Evolutionary conservation across 306 rosid species (phyloP).

Genomic region (Sphenostylis stenocarpa): DNA sequence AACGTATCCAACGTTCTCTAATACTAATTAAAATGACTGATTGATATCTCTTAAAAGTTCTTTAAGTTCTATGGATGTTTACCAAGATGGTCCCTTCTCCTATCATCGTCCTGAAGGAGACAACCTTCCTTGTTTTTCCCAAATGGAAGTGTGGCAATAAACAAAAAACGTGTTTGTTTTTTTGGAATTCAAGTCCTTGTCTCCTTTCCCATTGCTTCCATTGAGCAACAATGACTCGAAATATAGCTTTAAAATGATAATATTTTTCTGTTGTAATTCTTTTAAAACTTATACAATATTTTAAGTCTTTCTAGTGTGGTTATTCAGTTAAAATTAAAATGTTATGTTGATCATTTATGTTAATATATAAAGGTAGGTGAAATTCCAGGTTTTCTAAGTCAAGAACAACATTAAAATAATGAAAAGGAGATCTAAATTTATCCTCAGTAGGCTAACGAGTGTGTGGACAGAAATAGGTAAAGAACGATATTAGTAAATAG

Average conservation of each 20-base stretch:
- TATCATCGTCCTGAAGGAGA: not conserved
- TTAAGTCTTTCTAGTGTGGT: no score
- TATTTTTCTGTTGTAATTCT: not conserved
- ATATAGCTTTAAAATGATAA: not conserved
- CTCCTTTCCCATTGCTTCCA: not conserved
- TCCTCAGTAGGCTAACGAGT: not conserved
- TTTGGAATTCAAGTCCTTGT: not conserved
- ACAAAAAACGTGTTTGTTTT: constrained; percentile 29
- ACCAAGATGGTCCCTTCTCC: constrained; percentile 42
- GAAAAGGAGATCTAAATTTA: no score
- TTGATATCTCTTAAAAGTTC: not conserved
- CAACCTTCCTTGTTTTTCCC: not conserved
- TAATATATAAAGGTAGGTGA: no score
- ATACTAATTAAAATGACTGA: not conserved
- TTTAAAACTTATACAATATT: not conserved
- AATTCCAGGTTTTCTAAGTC: no score
- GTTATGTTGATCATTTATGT: no score
- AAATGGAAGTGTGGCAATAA: not conserved
- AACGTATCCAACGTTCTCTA: not conserved
- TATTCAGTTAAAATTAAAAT: no score
- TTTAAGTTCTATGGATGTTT: not conserved
- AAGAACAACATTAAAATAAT: not conserved
- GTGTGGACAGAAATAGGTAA: not conserved
- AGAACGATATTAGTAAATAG: not conserved
- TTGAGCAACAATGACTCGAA: not conserved